Evolutionary conservation across 345 rosid genomes (phyloP).

Genomic region (Excoecaria agallocha): DNA sequence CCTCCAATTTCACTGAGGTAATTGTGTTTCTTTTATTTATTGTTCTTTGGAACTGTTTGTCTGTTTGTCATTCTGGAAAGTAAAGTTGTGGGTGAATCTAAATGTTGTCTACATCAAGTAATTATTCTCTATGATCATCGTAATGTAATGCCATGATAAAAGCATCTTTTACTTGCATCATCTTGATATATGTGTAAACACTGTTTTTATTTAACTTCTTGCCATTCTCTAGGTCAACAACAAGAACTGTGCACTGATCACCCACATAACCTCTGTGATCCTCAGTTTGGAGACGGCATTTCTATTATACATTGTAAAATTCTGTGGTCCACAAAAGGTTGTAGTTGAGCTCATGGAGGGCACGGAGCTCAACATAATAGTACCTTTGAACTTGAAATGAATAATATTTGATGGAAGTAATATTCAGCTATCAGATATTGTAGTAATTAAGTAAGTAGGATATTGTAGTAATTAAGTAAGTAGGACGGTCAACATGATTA

Average conservation of each 20-base stretch:
- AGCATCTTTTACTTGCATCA: not conserved
- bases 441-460: not conserved
- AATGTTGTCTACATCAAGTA: not conserved
- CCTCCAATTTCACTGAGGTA: conserved; percentile 53
- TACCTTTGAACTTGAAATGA: not conserved
- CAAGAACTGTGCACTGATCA: not conserved
- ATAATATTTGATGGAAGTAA: not conserved
- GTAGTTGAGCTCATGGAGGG: not conserved
- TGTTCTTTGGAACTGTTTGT: not conserved
- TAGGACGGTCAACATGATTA: too few species aligned
- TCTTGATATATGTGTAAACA: not conserved
- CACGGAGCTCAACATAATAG: not conserved
- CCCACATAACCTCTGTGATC: not conserved
- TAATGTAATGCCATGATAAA: not conserved
- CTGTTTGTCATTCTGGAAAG: too few species aligned
- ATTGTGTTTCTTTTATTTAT: not conserved
- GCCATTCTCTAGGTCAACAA: not conserved
- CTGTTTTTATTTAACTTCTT: not conserved
- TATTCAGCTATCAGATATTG: not conserved
- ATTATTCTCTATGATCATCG: not conserved
- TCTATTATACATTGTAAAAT: not conserved
- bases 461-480: not conserved
- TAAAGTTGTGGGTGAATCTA: too few species aligned
- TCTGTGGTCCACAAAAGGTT: not conserved
- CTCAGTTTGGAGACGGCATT: conserved; percentile 1